Evolutionary conservation across 2,329 filamentous ascomycete genomes (phyloP).

Genomic region (Diplodia intermedia): DNA sequence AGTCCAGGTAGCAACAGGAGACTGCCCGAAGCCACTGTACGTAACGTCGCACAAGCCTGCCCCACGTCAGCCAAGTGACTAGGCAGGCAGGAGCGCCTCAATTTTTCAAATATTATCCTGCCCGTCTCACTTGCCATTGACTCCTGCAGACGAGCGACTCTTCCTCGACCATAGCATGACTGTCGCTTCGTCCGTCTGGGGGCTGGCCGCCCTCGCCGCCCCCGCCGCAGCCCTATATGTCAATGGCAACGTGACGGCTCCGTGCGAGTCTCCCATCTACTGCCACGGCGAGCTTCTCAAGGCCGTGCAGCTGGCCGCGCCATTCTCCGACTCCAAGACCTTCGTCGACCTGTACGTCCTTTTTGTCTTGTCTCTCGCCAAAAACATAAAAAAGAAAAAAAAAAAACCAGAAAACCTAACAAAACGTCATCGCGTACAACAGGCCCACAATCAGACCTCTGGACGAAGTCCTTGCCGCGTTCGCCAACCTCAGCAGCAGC

Average conservation of each 20-base stretch:
- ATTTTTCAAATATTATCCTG: constrained; percentile 1
- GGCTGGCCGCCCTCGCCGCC: constrained; percentile 2
- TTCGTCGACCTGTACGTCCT: constrained; percentile 63
- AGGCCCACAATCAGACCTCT: constrained; percentile 68
- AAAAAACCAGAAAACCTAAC: too few species aligned
- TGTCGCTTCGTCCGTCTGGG: background rate
- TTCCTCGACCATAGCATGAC: background rate
- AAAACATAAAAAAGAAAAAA: too few species aligned
- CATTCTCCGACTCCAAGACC: constrained; percentile 72
- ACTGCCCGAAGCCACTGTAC: constrained; percentile 3
- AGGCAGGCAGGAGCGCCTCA: too few species aligned
- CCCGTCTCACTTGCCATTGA: background rate
- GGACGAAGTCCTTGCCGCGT: constrained; percentile 67
- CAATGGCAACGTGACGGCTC: constrained; percentile 67
- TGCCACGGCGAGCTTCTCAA: constrained; percentile 70
- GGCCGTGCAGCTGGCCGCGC: constrained; percentile 67
- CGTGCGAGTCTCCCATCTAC: constrained; percentile 72
- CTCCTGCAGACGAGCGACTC: background rate
- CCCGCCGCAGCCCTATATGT: constrained; percentile 57
- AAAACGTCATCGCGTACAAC: constrained; percentile 1
- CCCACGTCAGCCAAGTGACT: constrained; percentile 20
- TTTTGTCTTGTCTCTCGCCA: too few species aligned
- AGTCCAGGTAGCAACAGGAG: too few species aligned
- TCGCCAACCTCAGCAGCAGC: constrained; percentile 57
- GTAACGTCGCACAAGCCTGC: constrained; percentile 16